Evolutionary conservation across 1,139 yeast species (phyloP), one percentile per base, ranked within the genome.

Genomic region (Nakaseomyces uthaithaninus): DNA sequence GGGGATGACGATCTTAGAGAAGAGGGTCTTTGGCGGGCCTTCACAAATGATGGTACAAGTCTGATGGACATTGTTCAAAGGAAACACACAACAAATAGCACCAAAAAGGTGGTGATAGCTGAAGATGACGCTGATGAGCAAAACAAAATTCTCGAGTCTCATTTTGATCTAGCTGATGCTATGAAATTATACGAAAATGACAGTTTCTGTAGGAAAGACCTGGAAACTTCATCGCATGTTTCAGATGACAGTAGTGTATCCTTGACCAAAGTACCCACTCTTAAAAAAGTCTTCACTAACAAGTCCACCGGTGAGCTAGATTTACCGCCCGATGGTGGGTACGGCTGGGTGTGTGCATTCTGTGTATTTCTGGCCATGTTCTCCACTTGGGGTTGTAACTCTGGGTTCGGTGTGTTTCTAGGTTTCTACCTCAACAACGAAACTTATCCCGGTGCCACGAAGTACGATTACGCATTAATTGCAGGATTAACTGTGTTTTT

Each of bases 321-420:
- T 36, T 63, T 66, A 30, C 81, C 80, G 2, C 77, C 80, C 2
- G 91, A 81, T 60, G 75, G 76, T 20, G 84, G 84, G 1, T 72
- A 72, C 47, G 86, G 85, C 1, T 82, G 91, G 87, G 72, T 78
- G 4, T 70, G 78, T 41, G 76, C 79, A 0, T 41, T 71, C 2
- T 72, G 81, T 49, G 74, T 74, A 0, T 66, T 74, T 57, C 52
- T 71, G 20, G 66, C 77, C 36, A 70, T 72, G 50, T 69, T 76
- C 45, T 64, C 75, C 22, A 74, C 87, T 1, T 83, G 94, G 94
- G 94, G 94, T 17, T 67, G 78, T 36, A 80, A 78, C 52, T 74
- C 84, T 4, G 72, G 76, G 0, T 83, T 71, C 53, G 89, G 91
- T 37, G 80, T 83, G 3, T 80, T 75, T 50, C 61, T 83, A 26